Evolutionary conservation across 2,329 filamentous ascomycete species (phyloP).

Genomic region (Fusarium sp.): DNA sequence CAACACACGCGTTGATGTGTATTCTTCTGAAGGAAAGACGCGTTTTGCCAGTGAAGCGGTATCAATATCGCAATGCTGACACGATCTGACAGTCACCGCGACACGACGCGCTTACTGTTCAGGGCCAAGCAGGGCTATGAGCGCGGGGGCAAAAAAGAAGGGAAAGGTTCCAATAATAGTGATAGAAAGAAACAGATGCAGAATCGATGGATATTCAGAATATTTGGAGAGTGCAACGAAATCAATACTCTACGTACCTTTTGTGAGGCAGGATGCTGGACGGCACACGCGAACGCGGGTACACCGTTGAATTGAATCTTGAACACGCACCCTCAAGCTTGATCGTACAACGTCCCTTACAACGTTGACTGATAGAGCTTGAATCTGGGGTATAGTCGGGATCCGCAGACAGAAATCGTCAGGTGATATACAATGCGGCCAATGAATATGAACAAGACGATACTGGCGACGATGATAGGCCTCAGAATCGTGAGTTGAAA

Average conservation of each 20-base stretch:
- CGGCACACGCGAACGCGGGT: constrained; percentile 37
- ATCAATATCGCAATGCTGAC: constrained; percentile 17
- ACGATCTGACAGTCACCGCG: constrained; percentile 12
- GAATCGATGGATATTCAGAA: neutral
- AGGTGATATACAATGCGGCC: constrained; percentile 63
- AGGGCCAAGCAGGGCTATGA: neutral
- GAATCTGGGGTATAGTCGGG: constrained; percentile 47
- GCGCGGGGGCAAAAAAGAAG: neutral
- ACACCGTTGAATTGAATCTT: constrained; percentile 31
- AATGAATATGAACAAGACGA: constrained; percentile 60
- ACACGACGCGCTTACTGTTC: constrained; percentile 27
- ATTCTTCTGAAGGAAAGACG: constrained; percentile 22
- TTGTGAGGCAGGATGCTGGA: constrained; percentile 38
- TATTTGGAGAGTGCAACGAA: constrained; percentile 1
- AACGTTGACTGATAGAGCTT: constrained; percentile 42
- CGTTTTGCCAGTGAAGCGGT: constrained; percentile 11
- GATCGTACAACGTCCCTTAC: constrained; percentile 34
- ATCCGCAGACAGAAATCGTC: constrained; percentile 57
- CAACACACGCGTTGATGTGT: constrained; percentile 15
- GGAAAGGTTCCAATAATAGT: neutral
- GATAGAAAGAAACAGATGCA: neutral
- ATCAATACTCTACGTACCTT: constrained; percentile 45
- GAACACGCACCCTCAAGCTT: constrained; percentile 36
- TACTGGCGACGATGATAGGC: constrained; percentile 66
- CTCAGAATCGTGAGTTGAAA: constrained; percentile 57